Percentiles rank a stretch among this genome's conserved stretches.
Conservation (phyloP, 2,329 filamentous ascomycete genomes). For the Erysiphe neolycopersici region DNA sequence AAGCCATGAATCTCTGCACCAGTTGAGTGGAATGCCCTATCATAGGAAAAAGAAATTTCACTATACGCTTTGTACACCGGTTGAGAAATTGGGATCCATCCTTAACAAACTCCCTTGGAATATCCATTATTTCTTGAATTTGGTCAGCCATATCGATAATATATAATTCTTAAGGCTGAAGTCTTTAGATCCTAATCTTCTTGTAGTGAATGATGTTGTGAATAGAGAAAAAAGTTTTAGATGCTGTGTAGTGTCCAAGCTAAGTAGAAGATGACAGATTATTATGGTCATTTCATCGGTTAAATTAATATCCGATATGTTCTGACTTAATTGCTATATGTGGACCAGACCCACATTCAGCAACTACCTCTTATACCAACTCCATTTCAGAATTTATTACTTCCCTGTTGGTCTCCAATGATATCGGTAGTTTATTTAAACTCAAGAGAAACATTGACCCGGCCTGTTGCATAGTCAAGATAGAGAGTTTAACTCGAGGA, state of each 20-base stretch:
- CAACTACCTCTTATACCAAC: too few species aligned
- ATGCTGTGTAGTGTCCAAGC: too few species aligned
- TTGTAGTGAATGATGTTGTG: background rate
- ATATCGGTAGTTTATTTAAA: background rate
- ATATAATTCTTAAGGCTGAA: background rate
- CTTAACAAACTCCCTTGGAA: constrained; percentile 21
- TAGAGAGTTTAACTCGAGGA: background rate
- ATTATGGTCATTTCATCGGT: background rate
- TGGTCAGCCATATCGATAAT: constrained; percentile 22
- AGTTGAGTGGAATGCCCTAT: background rate
- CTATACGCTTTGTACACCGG: constrained; percentile 19
- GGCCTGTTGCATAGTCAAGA: background rate
- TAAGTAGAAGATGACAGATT: background rate
- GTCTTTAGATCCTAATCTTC: background rate
- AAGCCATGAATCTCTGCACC: too few species aligned
- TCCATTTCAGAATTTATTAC: too few species aligned
- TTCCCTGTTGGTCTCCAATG: background rate
- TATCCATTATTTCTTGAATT: constrained; percentile 28
- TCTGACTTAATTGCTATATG: too few species aligned
- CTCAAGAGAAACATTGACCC: background rate
- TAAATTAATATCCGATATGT: background rate
- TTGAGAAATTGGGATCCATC: constrained; percentile 19
- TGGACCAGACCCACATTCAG: too few species aligned
- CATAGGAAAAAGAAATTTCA: background rate
- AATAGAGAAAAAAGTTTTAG: too few species aligned